Conservation (phyloP, 225 moss, liverwort and hornwort species). For the Physcomitrellopsis africana region DNA sequence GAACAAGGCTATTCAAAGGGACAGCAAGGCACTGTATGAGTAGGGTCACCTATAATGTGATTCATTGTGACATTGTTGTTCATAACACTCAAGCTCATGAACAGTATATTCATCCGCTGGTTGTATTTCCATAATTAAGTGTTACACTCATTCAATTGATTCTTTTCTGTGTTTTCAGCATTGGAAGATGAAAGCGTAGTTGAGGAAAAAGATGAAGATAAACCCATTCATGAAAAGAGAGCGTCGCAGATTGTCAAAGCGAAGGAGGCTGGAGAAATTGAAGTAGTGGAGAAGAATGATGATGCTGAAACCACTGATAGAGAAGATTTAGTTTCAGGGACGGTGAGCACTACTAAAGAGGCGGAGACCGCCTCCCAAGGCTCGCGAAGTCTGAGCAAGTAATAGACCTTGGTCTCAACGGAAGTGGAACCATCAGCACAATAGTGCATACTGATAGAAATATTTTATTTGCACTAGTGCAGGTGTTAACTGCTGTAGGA, state of each 20-base stretch:
- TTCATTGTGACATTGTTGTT: no score
- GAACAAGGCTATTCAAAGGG: no score
- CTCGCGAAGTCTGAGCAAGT: no score
- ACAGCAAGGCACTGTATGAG: no score
- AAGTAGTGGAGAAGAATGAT: slow-evolving; percentile 24
- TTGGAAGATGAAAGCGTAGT: slow-evolving; percentile 1
- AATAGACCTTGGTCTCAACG: not conserved
- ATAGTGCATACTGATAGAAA: slow-evolving; percentile 19
- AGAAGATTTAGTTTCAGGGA: slow-evolving; percentile 13
- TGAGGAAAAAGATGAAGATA: slow-evolving; percentile 10
- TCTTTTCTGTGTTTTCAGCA: slow-evolving; percentile 15
- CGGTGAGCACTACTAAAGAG: not conserved
- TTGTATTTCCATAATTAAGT: not conserved
- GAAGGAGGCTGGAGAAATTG: slow-evolving; percentile 25
- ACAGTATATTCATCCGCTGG: no score
- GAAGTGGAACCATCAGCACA: slow-evolving; percentile 1
- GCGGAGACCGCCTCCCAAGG: no score
- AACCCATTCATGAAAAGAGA: slow-evolving; percentile 12
- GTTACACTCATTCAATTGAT: not conserved
- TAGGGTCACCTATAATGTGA: no score
- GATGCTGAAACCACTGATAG: not conserved
- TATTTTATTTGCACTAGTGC: slow-evolving; percentile 22
- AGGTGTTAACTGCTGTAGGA: slow-evolving; percentile 91
- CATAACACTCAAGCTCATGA: no score
- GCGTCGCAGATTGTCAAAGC: slow-evolving; percentile 5